phyloP scores from a whole-genome alignment of 305 asterid genomes.

The Fraxinus dipetala region DNA sequence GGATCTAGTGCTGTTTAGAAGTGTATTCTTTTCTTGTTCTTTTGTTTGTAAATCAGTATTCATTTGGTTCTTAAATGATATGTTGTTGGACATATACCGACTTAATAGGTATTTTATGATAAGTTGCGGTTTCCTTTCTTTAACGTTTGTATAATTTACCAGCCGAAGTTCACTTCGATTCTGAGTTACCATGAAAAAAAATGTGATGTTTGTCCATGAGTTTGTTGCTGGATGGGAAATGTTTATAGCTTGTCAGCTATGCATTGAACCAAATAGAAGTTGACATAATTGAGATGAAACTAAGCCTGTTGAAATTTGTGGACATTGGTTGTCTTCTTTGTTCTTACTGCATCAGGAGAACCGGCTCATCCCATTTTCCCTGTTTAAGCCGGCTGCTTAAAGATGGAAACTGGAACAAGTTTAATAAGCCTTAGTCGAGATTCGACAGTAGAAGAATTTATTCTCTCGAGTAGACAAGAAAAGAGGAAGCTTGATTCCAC shows the following conservation, averaged over 20 bases:
- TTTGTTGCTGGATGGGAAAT: not conserved
- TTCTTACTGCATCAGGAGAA: too few species aligned
- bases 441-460: too few species aligned
- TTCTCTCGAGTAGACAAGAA: too few species aligned
- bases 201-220: not conserved
- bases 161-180: not conserved
- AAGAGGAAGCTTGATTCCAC: too few species aligned
- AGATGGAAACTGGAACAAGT: too few species aligned
- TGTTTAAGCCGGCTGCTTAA: too few species aligned
- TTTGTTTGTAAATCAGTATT: not conserved
- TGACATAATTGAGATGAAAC: not conserved
- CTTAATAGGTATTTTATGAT: not conserved
- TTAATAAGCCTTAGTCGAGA: too few species aligned
- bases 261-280: not conserved
- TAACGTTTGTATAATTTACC: slow-evolving; percentile 1
- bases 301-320: not conserved
- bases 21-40: slow-evolving; percentile 21
- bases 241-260: not conserved
- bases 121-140: not conserved
- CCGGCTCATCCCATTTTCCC: too few species aligned
- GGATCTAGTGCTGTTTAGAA: slow-evolving; percentile 51
- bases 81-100: not conserved
- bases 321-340: not conserved
- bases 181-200: not conserved
- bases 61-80: not conserved